Percentiles rank a stretch among this genome's conserved stretches.
phyloP scores from a whole-genome alignment of 371 early-diverging fungal species.

The Apophysomyces variabilis region DNA sequence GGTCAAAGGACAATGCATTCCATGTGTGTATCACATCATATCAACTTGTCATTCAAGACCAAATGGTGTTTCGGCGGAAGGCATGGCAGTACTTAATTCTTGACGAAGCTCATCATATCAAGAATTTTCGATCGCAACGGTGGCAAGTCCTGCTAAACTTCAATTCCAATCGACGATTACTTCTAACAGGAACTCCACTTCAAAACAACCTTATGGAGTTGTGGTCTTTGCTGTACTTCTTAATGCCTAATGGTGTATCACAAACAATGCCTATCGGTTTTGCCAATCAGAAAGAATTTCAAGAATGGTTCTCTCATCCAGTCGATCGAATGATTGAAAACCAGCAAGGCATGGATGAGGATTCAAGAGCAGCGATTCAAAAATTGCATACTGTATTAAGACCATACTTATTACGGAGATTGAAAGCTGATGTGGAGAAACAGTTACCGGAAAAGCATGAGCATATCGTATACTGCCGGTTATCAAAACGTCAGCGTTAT shows the following conservation, averaged over 20 bases:
- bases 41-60: constrained; percentile 82
- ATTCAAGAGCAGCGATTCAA: constrained; percentile 63
- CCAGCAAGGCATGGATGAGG: constrained; percentile 60
- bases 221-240: constrained; percentile 94
- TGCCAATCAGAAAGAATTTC: constrained; percentile 83
- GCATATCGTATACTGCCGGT: constrained; percentile 76
- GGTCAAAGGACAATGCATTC: constrained; percentile 82
- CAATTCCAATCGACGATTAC: constrained; percentile 75
- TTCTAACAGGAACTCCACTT: constrained; percentile 96
- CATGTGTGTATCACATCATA: constrained; percentile 92
- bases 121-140: constrained; percentile 91
- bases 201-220: constrained; percentile 95
- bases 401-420: constrained; percentile 89
- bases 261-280: constrained; percentile 73
- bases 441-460: constrained; percentile 87
- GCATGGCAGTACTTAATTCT: constrained; percentile 89
- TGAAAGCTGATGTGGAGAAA: constrained; percentile 86
- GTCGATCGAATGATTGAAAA: constrained; percentile 79
- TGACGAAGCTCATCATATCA: constrained; percentile 97
- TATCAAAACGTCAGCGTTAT: constrained; percentile 84
- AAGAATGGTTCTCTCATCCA: constrained; percentile 89
- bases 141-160: constrained; percentile 93
- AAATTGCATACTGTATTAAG: constrained; percentile 79
- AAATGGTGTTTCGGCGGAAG: constrained; percentile 77
- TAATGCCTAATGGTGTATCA: constrained; percentile 80